phyloP scores from a whole-genome alignment of 1,139 yeast species.

The Candida labiduridarum region DNA sequence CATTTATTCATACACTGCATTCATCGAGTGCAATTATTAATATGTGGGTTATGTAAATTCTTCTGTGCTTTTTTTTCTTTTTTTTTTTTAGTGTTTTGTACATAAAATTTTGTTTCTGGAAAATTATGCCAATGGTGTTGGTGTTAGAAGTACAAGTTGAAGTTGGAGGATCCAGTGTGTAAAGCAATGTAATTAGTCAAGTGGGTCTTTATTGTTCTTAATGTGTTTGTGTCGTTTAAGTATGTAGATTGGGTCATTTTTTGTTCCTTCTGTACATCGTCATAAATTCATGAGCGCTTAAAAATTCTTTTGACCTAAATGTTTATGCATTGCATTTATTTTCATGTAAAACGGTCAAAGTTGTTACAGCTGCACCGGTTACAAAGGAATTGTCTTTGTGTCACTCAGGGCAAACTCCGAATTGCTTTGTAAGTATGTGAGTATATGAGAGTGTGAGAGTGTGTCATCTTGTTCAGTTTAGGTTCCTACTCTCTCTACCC shows the following conservation, averaged over 20 bases:
- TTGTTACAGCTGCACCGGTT: neutral
- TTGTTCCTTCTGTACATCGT: neutral
- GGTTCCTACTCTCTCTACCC: no score
- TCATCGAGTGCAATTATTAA: neutral
- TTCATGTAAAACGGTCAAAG: neutral
- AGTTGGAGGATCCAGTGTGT: neutral
- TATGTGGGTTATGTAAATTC: neutral
- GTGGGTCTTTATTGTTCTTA: neutral
- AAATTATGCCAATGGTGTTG: neutral
- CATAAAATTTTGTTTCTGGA: neutral
- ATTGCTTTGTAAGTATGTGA: neutral
- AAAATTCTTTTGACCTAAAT: neutral
- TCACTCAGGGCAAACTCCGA: neutral
- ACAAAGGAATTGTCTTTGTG: neutral
- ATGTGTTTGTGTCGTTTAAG: neutral
- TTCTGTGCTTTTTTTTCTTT: neutral
- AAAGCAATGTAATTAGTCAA: neutral
- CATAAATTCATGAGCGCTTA: neutral
- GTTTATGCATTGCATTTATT: neutral
- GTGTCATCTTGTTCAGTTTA: no score
- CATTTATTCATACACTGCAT: neutral
- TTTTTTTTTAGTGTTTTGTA: neutral
- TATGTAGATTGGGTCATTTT: slow-evolving; percentile 2
- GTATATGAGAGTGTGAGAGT: no score
- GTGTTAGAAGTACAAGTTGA: neutral